Evolutionary conservation across 2,329 filamentous ascomycete species (phyloP).

Genomic region (Neofusicoccum cordaticola): DNA sequence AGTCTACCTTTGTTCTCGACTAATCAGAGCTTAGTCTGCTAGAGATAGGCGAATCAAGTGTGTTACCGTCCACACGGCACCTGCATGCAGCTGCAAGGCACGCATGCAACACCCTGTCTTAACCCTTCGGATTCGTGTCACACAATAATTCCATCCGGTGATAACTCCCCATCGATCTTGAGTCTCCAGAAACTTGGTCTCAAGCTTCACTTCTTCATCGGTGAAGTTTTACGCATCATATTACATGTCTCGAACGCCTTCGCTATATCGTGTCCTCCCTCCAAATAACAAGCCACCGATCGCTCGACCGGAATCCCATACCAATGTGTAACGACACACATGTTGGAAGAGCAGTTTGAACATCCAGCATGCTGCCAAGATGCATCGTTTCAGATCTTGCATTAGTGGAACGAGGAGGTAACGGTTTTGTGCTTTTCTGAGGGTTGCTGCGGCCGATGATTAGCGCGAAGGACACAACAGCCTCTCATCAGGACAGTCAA

Average conservation of each 20-base stretch:
- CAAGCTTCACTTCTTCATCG: no score
- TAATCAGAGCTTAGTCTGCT: not conserved
- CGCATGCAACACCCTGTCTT: not conserved
- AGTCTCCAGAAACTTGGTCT: no score
- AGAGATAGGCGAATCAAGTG: not conserved
- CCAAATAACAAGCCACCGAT: not conserved
- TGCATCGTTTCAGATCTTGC: not conserved
- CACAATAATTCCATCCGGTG: not conserved
- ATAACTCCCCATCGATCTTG: not conserved
- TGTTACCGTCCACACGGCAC: not conserved
- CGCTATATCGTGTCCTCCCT: no score
- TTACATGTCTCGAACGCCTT: no score
- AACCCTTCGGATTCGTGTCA: not conserved
- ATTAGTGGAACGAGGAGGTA: no score
- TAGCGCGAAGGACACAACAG: no score
- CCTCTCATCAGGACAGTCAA: no score
- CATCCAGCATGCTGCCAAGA: not conserved
- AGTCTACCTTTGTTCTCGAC: not conserved
- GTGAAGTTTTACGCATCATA: no score
- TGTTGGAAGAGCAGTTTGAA: not conserved
- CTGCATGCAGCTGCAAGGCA: conserved; percentile 1
- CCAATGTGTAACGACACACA: not conserved
- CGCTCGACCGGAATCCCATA: not conserved
- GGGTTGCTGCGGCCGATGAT: no score
- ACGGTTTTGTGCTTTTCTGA: no score